A percentile compares a stretch with the other conserved stretches of the same genome.
These are phyloP conservation scores for Choanephora cucurbitarum DNA, from an alignment of 371 early-diverging fungal genomes.

Conservation along the genomic window DNA sequence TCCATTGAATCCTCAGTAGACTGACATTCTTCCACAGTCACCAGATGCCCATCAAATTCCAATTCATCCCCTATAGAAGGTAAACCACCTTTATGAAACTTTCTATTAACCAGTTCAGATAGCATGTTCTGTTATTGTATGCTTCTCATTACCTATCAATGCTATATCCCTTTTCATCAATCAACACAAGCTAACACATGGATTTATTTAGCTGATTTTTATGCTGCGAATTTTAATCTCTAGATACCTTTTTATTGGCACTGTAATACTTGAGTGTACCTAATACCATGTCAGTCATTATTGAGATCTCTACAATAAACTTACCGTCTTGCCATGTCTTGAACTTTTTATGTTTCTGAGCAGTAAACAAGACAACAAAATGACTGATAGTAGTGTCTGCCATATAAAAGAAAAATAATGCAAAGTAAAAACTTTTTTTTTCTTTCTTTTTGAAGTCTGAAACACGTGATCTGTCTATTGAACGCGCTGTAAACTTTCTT, in stretches of 20 bases:
- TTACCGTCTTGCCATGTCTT: conserved; percentile 71
- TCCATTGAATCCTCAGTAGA: background rate
- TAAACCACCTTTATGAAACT: conserved; percentile 44
- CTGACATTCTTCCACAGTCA: conserved; percentile 49
- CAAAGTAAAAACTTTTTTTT: conserved; percentile 1
- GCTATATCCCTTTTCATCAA: conserved; percentile 51
- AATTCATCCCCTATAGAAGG: conserved; percentile 58
- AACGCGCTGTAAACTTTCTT: background rate
- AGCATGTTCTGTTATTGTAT: background rate
- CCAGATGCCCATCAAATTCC: conserved; percentile 63
- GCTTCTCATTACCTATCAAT: conserved; percentile 52
- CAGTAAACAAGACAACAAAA: conserved; percentile 52
- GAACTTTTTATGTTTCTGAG: conserved; percentile 60
- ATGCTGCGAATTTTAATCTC: background rate
- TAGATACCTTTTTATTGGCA: conserved; percentile 50
- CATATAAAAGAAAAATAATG: conserved; percentile 10
- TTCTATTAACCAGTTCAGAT: conserved; percentile 20
- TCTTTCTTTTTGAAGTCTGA: too few species aligned
- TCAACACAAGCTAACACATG: conserved; percentile 41
- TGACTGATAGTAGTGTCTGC: conserved; percentile 34
- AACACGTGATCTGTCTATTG: too few species aligned
- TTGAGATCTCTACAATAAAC: background rate
- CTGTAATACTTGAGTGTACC: conserved; percentile 49
- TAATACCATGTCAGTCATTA: conserved; percentile 6
- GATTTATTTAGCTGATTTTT: background rate